phyloP scores from a whole-genome alignment of 805 yeast species.

The Pichia manshurica region DNA sequence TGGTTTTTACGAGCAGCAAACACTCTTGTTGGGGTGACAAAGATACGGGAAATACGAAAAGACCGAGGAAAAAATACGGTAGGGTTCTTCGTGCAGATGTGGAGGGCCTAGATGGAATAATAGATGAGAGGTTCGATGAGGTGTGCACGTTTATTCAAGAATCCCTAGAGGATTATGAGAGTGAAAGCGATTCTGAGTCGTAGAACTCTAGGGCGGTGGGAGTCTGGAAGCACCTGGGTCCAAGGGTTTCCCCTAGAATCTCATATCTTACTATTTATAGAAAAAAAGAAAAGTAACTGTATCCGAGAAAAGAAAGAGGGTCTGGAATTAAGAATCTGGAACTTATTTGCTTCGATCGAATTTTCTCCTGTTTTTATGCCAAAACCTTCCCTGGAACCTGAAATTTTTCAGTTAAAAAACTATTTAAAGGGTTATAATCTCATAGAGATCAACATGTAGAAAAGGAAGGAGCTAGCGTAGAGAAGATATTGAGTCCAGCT shows the following conservation, averaged over 20 bases:
- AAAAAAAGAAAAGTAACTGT: too few species aligned
- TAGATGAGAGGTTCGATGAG: slow-evolving; percentile 79
- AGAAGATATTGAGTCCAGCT: too few species aligned
- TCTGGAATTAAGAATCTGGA: too few species aligned
- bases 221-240: neutral
- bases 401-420: too few species aligned
- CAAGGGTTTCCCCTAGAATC: neutral
- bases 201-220: neutral
- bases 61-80: slow-evolving; percentile 88
- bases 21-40: slow-evolving; percentile 75
- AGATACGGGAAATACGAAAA: slow-evolving; percentile 36
- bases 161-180: slow-evolving; percentile 63
- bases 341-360: too few species aligned
- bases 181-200: slow-evolving; percentile 28
- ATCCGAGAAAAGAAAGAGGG: too few species aligned
- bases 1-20: slow-evolving; percentile 67
- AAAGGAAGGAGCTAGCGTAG: too few species aligned
- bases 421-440: too few species aligned
- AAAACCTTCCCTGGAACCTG: too few species aligned
- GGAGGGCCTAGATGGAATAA: slow-evolving; percentile 70
- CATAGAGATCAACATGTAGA: too few species aligned
- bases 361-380: too few species aligned
- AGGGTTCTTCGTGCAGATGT: slow-evolving; percentile 70
- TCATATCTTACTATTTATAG: neutral
- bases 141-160: slow-evolving; percentile 79